phyloP scores from a whole-genome alignment of 2,329 filamentous ascomycete species.

The Colletotrichum orbiculare region DNA sequence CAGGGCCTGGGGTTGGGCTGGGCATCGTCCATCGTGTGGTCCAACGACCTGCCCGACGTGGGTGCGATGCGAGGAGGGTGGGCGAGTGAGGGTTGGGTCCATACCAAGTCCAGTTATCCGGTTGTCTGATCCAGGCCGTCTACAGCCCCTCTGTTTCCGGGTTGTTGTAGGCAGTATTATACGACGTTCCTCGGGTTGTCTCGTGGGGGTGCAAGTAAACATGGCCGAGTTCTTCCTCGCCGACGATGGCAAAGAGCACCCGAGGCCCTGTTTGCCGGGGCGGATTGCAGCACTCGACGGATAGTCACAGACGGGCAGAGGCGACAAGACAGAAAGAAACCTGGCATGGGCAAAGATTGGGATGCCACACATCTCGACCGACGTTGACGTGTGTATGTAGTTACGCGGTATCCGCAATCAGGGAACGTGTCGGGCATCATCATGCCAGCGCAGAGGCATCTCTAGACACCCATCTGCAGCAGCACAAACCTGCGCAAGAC shows the following conservation, averaged over 20 bases:
- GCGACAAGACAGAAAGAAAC: no score
- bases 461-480: not conserved
- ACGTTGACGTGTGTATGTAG: not conserved
- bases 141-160: not conserved
- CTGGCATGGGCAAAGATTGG: not conserved
- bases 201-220: conserved; percentile 13
- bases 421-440: conserved; percentile 18
- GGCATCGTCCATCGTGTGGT: not conserved
- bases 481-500: not conserved
- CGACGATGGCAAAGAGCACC: no score
- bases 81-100: no score
- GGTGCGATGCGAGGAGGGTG: not conserved
- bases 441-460: conserved; percentile 1
- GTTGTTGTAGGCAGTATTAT: not conserved
- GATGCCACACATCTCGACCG: conserved; percentile 13
- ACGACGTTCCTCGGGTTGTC: not conserved
- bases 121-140: no score
- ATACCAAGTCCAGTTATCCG: no score
- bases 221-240: not conserved
- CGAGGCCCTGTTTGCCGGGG: not conserved
- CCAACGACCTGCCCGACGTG: conserved; percentile 24
- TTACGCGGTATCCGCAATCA: no score
- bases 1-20: no score
- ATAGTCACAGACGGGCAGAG: not conserved
- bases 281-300: not conserved